These are phyloP conservation scores for Chlorophyllum brunneum DNA, from an alignment of 768 basidiomycete genomes.

Conservation along the genomic window DNA sequence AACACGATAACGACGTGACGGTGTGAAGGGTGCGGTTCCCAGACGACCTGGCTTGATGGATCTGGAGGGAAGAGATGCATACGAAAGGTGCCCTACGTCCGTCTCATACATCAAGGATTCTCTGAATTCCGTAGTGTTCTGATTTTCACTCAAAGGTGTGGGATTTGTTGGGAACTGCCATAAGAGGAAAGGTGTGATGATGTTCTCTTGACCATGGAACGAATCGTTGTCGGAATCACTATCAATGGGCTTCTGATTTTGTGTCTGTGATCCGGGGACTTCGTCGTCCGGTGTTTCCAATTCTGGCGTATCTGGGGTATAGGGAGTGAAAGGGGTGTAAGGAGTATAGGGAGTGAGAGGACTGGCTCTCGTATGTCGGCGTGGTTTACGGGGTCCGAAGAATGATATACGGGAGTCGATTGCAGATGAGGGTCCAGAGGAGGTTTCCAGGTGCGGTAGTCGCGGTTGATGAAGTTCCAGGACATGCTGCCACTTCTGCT, in stretches of 20 bases:
- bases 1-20: too few relatives aligned
- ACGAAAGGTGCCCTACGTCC: neutral
- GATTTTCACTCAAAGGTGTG: neutral
- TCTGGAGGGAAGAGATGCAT: neutral
- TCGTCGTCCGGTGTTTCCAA: slow-evolving; percentile 9
- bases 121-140: neutral
- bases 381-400: slow-evolving; percentile 11
- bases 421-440: neutral
- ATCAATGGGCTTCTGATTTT: neutral
- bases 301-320: slow-evolving; percentile 9
- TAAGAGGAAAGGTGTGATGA: slow-evolving; percentile 11
- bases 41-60: too few relatives aligned
- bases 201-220: neutral
- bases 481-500: slow-evolving; percentile 3
- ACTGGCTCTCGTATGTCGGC: neutral
- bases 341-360: slow-evolving; percentile 7
- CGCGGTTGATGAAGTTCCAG: neutral
- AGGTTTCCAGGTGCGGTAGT: neutral
- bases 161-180: slow-evolving; percentile 3
- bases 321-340: slow-evolving; percentile 7
- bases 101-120: neutral
- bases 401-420: slow-evolving; percentile 6
- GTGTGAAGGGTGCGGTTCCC: too few relatives aligned
- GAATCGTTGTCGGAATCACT: slow-evolving; percentile 2
- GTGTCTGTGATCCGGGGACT: neutral